These are phyloP conservation scores for Pythium oligandrum DNA, from an alignment of 352 stramenopile species.

Conservation along the genomic window DNA sequence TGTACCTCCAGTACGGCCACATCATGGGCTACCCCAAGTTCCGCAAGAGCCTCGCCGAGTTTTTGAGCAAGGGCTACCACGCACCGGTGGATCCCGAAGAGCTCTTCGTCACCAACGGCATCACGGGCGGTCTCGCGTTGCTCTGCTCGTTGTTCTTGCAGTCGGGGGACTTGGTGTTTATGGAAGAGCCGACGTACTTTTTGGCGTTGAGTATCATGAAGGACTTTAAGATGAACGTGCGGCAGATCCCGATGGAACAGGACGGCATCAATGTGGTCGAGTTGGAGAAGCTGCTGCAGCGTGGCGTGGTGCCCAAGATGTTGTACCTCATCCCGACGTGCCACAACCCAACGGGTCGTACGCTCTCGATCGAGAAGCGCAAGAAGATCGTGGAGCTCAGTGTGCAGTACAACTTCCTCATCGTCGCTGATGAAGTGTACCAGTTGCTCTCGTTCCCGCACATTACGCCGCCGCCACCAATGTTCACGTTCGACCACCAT, in stretches of 20 bases:
- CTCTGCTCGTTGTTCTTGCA: constrained; percentile 84
- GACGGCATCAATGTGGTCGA: constrained; percentile 81
- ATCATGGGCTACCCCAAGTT: constrained; percentile 88
- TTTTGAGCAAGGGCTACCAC: constrained; percentile 76
- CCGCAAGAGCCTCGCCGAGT: constrained; percentile 64
- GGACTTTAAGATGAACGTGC: constrained; percentile 90
- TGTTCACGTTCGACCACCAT: constrained; percentile 81
- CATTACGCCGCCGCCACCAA: constrained; percentile 73
- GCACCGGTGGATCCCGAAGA: constrained; percentile 74
- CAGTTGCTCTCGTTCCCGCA: constrained; percentile 92
- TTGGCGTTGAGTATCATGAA: constrained; percentile 92
- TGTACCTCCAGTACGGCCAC: constrained; percentile 88
- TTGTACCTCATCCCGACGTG: constrained; percentile 94
- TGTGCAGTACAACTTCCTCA: constrained; percentile 86
- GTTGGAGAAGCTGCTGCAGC: constrained; percentile 79
- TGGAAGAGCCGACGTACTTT: constrained; percentile 94
- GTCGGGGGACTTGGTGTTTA: constrained; percentile 89
- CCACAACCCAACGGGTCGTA: constrained; percentile 93
- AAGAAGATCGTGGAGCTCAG: constrained; percentile 86
- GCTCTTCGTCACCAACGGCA: constrained; percentile 92
- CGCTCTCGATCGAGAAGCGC: constrained; percentile 81
- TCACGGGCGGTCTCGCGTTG: constrained; percentile 90
- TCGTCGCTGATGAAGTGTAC: constrained; percentile 94
- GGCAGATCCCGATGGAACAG: constrained; percentile 88
- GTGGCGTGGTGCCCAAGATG: constrained; percentile 83